A percentile compares a stretch with the other conserved stretches of the same genome.
phyloP scores from a whole-genome alignment of 2,329 filamentous ascomycete species.

The Chaetothyriales sp. region DNA sequence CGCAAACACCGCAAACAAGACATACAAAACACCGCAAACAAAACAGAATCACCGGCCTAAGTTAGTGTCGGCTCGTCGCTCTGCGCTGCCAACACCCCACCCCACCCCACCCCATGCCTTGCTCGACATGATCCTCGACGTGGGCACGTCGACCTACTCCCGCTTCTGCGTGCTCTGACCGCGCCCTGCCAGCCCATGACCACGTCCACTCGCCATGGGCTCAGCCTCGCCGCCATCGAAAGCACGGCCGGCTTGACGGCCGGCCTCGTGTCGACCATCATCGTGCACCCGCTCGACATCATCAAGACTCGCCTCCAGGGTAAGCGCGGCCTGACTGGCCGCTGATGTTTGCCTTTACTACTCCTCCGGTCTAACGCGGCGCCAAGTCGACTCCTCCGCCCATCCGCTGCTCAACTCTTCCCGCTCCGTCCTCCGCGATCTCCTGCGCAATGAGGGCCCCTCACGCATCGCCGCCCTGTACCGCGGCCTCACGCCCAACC shows the following conservation, averaged over 20 bases:
- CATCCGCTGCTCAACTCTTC: conserved; percentile 40
- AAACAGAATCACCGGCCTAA: too few species aligned
- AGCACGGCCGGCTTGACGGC: conserved; percentile 80
- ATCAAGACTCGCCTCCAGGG: conserved; percentile 93
- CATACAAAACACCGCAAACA: neutral
- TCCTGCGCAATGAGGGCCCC: conserved; percentile 42
- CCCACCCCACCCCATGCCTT: neutral
- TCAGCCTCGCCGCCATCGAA: conserved; percentile 70
- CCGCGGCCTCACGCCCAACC: conserved; percentile 76
- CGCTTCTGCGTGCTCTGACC: conserved; percentile 4
- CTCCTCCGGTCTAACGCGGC: conserved; percentile 9
- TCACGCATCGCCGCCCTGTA: conserved; percentile 55
- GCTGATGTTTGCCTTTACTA: conserved; percentile 21
- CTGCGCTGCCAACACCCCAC: too few species aligned
- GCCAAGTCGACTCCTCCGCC: conserved; percentile 36
- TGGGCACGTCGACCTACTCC: conserved; percentile 12
- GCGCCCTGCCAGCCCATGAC: conserved; percentile 19
- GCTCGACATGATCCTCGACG: conserved; percentile 14
- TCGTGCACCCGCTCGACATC: conserved; percentile 83
- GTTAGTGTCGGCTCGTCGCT: too few species aligned
- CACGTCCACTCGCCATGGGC: conserved; percentile 36
- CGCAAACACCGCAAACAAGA: neutral
- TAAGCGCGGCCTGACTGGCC: conserved; percentile 27
- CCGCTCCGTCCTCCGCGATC: conserved; percentile 38
- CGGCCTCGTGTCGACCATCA: conserved; percentile 71